phyloP scores from a whole-genome alignment of 345 rosid species.

The Citrus reticulata region DNA sequence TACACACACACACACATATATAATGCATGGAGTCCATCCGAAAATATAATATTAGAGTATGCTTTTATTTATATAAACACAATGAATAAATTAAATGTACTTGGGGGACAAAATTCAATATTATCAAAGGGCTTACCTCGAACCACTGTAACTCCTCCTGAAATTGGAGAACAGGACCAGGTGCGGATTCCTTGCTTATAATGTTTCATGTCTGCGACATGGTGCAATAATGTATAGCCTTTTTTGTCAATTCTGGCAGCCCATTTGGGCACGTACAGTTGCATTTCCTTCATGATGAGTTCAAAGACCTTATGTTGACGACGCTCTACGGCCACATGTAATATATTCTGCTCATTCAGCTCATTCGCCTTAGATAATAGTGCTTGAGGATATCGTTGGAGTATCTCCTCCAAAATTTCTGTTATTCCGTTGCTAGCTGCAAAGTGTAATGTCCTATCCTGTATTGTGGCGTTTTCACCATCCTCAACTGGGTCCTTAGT shows the following conservation, averaged over 20 bases:
- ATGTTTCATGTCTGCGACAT: not conserved
- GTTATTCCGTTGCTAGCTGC: not conserved
- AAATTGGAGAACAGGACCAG: slow-evolving; percentile 4
- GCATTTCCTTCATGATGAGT: not conserved
- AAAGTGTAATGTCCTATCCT: not conserved
- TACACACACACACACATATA: not conserved
- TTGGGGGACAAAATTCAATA: too few relatives aligned
- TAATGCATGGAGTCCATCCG: not conserved
- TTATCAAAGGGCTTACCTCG: not conserved
- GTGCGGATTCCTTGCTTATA: not conserved
- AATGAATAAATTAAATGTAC: not conserved
- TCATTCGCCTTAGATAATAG: not conserved
- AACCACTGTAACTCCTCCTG: not conserved
- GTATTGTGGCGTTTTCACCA: too few relatives aligned
- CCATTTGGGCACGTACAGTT: not conserved
- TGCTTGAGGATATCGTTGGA: not conserved
- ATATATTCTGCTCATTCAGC: not conserved
- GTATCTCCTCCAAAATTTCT: not conserved
- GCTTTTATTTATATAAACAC: too few relatives aligned
- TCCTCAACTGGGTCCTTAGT: too few relatives aligned
- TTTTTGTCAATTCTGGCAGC: not conserved
- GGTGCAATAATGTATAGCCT: not conserved
- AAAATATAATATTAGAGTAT: not conserved
- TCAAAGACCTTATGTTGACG: not conserved
- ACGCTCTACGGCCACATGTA: not conserved